Base-by-base conservation (phyloP, 1,139 yeast genomes). In the Pichia sp. region DNA sequence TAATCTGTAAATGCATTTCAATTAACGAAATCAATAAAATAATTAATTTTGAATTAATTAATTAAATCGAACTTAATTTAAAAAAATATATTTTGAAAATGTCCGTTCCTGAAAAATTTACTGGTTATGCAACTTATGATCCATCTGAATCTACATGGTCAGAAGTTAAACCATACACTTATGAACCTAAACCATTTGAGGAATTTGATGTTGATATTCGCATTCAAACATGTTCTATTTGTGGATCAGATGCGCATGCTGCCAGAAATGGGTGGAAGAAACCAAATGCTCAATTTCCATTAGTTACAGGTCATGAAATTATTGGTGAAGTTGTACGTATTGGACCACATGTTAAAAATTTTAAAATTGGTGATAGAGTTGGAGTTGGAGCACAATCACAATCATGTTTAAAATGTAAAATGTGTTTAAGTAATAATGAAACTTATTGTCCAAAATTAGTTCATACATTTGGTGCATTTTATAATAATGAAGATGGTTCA, bases 381-480 rank as follows among this genome's bases (percentile, higher is more conserved):
- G 87, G 85, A 39, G 71, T 76, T 51, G 86, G 86, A 49, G 82
- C 85, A 37, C 69, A 68, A 44, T 62, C 70, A 35, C 64, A 64
- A 42, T 63, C 78, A 11, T 80, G 86, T 63, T 52, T 61, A 22
- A 53, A 62, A 25, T 80, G 87, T 60, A 53, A 60, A 41, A 58
- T 70, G 50, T 80, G 87, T 62, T 51, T 57, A 29, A 45, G 51
- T 29, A 71, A 67, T 50, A 65, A 71, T 52, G 82, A 78, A 55
- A 74, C 69, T 45, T 74, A 75, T 66, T 79, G 85, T 58, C 51
- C 61, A 9, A 56, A 50, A 34, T 51, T 55, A 29, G 70, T 71
- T 28, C 59, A 57, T 24, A 78, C 83, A 30, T 78, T 76, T 60
- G 72, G 74, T 51, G 50, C 59, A 5, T 43, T 48, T n/a, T 76